Base-by-base conservation (phyloP, 495 filamentous ascomycete species). In the Penicillium manginii region DNA sequence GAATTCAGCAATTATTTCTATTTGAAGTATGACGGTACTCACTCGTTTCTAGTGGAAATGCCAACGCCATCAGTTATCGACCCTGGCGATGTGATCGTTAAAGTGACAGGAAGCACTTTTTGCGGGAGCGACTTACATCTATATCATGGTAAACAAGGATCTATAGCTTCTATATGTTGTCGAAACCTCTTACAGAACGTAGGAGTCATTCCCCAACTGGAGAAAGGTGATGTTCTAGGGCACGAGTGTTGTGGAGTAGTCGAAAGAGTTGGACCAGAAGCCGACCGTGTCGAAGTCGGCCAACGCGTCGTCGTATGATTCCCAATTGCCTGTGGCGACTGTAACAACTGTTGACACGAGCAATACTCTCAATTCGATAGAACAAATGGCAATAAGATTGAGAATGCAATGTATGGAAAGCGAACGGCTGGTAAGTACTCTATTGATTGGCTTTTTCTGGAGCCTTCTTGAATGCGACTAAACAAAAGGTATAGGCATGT, bases 231-330 rank as follows among this genome's bases (percentile, higher is more conserved):
- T 74, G 92, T 96, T 50, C 81, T 96, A 0, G 92, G 92, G 46
- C 91, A 97, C 69, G 92, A 96, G 63, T 96, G 91, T 76, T 92
- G 88, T 66, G 92, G 92, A 42, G 73, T 91, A 17, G 87, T 96
- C 6, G 90, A 94, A 32, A 77, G 81, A 15, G 79, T 90, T 6
- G 92, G 92, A 0, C 72, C 84, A 0, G 81, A 61, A 0, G 83
- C 88, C 3, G 86, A 73, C 49, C 81, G 78, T 0, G 70, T 88
- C 35, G 82, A 88, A 63, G 70, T 73, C 15, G 92, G 92, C 15
- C 84, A 93, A 55, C 78, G 92, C 18, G 93, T 93, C 19, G 91
- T 97, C 7, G 90, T 86, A 0, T 88, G 86, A 10, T 96, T 96
- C 79, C 91, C 92, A 64, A 96, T 96, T 70, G 88, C 91, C 0